phyloP scores from a whole-genome alignment of 352 stramenopile species.

The Phytopythium vexans region DNA sequence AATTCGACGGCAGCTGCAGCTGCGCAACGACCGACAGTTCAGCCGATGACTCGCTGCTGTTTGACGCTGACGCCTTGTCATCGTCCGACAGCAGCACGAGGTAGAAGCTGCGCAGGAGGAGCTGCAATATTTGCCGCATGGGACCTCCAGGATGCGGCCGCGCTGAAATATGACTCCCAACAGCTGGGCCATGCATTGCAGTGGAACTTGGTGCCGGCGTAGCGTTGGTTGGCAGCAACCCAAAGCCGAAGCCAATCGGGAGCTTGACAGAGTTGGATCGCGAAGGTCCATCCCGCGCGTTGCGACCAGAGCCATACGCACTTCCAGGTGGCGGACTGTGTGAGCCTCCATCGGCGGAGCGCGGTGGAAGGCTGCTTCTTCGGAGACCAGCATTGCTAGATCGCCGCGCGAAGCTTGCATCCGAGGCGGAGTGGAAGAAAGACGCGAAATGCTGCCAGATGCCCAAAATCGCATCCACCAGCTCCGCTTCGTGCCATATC shows the following conservation, averaged over 20 bases:
- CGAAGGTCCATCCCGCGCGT: slow-evolving; percentile 1
- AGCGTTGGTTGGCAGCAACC: slow-evolving; percentile 36
- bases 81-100: slow-evolving; percentile 61
- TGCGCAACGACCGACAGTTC: slow-evolving; percentile 22
- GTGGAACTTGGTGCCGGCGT: slow-evolving; percentile 12
- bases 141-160: slow-evolving; percentile 70
- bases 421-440: slow-evolving; percentile 64
- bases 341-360: slow-evolving; percentile 23
- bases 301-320: not conserved
- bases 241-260: slow-evolving; percentile 57
- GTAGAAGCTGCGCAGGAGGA: slow-evolving; percentile 74
- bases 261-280: slow-evolving; percentile 20
- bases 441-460: slow-evolving; percentile 83
- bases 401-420: slow-evolving; percentile 73
- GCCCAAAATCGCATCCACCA: slow-evolving; percentile 69
- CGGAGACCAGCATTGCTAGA: slow-evolving; percentile 40
- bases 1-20: slow-evolving; percentile 44
- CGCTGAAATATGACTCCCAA: slow-evolving; percentile 42
- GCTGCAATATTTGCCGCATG: slow-evolving; percentile 80
- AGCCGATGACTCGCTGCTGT: slow-evolving; percentile 21
- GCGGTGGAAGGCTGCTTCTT: slow-evolving; percentile 14
- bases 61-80: slow-evolving; percentile 11
- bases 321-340: slow-evolving; percentile 45
- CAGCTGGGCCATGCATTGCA: not conserved
- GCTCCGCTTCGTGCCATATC: slow-evolving; percentile 71